These are phyloP conservation scores for Metschnikowia baotianmanensis DNA, from an alignment of 805 yeast genomes.

Conservation along the genomic window DNA sequence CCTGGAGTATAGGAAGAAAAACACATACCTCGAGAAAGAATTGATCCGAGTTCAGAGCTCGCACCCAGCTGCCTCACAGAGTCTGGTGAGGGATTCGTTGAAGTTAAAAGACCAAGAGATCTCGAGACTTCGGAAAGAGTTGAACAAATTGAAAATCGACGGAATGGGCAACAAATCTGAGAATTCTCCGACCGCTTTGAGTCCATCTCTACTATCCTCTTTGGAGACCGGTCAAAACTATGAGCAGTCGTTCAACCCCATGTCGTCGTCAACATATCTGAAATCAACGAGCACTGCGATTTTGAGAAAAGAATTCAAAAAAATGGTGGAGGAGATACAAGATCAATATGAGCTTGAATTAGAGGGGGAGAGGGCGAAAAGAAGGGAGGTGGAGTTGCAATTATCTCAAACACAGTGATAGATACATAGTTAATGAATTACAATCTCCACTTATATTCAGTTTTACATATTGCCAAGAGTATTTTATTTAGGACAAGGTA, in stretches of 20 bases:
- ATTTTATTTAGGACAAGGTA: too few species aligned
- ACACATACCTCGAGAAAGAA: conserved; percentile 50
- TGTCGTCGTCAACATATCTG: conserved; percentile 19
- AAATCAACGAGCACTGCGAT: conserved; percentile 46
- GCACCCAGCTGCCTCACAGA: neutral
- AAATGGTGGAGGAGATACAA: conserved; percentile 59
- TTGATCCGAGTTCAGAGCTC: conserved; percentile 25
- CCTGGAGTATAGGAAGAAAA: conserved; percentile 52
- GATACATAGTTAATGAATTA: neutral
- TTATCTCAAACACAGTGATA: neutral
- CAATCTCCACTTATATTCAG: too few species aligned
- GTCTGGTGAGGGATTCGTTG: conserved; percentile 10
- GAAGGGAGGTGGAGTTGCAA: conserved; percentile 40
- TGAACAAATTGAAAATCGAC: conserved; percentile 45
- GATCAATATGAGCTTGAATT: conserved; percentile 59
- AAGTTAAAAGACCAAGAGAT: conserved; percentile 39
- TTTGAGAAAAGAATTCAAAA: conserved; percentile 66
- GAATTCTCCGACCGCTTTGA: conserved; percentile 1
- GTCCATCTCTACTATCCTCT: conserved; percentile 12
- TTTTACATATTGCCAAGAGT: too few species aligned
- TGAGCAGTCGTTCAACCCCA: conserved; percentile 19
- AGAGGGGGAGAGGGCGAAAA: conserved; percentile 51
- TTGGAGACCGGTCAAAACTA: conserved; percentile 11
- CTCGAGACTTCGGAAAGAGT: conserved; percentile 42
- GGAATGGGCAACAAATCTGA: conserved; percentile 35